These are phyloP conservation scores for Coniochaeta ligniaria DNA, from an alignment of 2,329 filamentous ascomycete genomes.

Conservation along the genomic window DNA sequence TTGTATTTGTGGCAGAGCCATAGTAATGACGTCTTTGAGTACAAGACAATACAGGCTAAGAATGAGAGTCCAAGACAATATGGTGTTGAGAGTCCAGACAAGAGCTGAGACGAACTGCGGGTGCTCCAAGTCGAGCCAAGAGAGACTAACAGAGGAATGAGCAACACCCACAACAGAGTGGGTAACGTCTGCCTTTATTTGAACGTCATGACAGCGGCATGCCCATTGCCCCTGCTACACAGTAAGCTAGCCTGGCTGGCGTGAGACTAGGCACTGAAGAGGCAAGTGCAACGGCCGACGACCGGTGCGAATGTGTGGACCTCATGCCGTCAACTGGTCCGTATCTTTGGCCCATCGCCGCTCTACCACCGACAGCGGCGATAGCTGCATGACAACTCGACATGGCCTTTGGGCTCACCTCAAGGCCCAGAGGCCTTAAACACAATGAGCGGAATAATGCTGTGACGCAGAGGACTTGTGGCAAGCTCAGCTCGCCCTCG, in stretches of 20 bases:
- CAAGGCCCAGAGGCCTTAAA: too few species aligned
- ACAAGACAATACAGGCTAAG: neutral
- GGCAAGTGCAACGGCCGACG: neutral
- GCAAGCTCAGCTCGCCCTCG: neutral
- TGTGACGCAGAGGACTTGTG: neutral
- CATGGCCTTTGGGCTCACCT: too few species aligned
- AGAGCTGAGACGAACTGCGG: neutral
- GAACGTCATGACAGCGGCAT: neutral
- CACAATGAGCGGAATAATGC: neutral
- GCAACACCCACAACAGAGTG: neutral
- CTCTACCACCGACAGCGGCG: neutral
- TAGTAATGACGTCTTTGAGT: neutral
- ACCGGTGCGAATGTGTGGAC: neutral
- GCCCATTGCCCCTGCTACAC: neutral
- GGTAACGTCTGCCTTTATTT: slow-evolving; percentile 1
- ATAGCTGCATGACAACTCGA: neutral
- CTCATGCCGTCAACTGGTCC: neutral
- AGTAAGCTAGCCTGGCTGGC: neutral
- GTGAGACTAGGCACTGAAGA: neutral
- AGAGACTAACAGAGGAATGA: neutral
- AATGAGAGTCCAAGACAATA: neutral
- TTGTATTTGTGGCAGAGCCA: neutral
- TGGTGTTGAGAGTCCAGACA: neutral
- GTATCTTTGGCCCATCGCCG: neutral
- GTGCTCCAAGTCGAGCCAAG: neutral